Percentiles rank a stretch among this genome's conserved stretches.
Conservation (phyloP, 2,329 filamentous ascomycete genomes). For the Apiospora saccharicola region DNA sequence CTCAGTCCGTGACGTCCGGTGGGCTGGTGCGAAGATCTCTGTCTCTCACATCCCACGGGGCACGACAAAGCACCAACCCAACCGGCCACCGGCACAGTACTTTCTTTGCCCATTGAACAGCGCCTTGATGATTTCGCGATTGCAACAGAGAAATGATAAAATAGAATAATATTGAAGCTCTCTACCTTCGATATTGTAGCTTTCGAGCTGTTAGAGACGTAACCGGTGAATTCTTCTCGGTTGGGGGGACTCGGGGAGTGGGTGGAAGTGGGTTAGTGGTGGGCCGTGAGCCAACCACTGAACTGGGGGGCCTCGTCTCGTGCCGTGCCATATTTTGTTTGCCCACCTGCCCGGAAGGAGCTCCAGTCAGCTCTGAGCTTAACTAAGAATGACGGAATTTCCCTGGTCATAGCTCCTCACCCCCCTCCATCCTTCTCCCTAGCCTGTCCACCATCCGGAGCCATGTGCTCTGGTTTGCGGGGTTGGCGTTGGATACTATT, state of each 20-base stretch:
- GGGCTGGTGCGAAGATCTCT: background rate
- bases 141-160: too few species aligned
- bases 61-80: background rate
- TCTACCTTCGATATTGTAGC: too few species aligned
- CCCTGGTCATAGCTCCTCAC: background rate
- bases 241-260: too few species aligned
- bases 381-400: slow-evolving; percentile 8
- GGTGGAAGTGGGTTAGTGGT: too few species aligned
- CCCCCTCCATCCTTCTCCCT: background rate
- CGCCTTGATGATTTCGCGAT: too few species aligned
- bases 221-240: too few species aligned
- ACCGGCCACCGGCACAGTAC: background rate
- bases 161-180: too few species aligned
- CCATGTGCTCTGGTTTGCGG: slow-evolving; percentile 18
- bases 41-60: background rate
- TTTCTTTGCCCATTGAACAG: too few species aligned
- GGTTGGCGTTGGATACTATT: slow-evolving; percentile 6
- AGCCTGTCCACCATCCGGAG: background rate
- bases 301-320: background rate
- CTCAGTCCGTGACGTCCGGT: background rate
- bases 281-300: background rate
- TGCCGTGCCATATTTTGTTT: background rate
- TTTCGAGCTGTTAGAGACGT: too few species aligned
- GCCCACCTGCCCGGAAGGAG: background rate
- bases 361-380: slow-evolving; percentile 1